Base-by-base conservation (phyloP, 2,329 filamentous ascomycete genomes). In the Metarhizium guizhouense region DNA sequence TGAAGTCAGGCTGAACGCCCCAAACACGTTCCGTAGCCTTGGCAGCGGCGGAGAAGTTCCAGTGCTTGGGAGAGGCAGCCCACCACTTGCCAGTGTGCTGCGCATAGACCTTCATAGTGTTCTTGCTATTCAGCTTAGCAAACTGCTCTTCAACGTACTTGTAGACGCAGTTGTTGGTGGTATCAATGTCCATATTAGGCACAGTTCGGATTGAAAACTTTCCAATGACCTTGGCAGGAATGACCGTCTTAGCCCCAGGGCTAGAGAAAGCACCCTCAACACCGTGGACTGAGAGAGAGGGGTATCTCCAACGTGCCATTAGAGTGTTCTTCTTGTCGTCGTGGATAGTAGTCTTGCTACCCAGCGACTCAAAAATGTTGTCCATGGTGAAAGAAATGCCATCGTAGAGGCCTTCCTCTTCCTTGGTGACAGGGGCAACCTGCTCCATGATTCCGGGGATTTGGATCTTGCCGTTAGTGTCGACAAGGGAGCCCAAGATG, bases 141-240 rank as follows among this genome's bases (percentile, higher is more conserved):
- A 95, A 96, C 63, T 88, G 84, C 61, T 88, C 85, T 68, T 93
- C 82, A 61, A 97, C 81, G 71, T 92, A 88, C 71, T 88, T 86
- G 76, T 84, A 88, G 47, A 99, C 93, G 48, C 87, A 80, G 68
- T 85, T 81, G 75, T 95, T 95, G 66, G 96, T 95, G 68, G 86
- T 84, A 56, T 90, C 85, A 64, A 90, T 90, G 70, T 96, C 88
- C 94, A 99, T 99, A 76, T 99, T 84, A 54, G 94, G 94, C 25
- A 99, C 94, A 40, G 92, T 97, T 63, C 94, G 86, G 75, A 99
- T 96, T 52, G 90, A 95, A 79, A 99, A 99, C 77, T 99, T 99
- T 74, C 94, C 94, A 66, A 87, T 88, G 56, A 99, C 94, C 79
- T 96, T 96, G 67, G 94, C 93, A 3, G 94, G 94, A 65, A 99